Conservation (phyloP, 306 rosid species). For the Oemleria cerasiformis region DNA sequence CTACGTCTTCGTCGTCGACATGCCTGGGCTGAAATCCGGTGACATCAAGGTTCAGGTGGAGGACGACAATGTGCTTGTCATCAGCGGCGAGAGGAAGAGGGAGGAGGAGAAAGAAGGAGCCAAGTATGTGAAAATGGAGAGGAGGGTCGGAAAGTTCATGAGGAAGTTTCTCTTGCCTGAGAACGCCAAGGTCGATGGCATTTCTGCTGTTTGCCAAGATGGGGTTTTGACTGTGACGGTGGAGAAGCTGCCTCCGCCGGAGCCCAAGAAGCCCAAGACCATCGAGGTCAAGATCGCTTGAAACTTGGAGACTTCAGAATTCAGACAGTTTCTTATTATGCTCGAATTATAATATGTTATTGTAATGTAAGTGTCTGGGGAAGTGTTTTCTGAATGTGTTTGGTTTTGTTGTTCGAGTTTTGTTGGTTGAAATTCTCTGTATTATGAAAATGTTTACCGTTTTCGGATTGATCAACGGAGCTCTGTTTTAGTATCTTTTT, state of each 20-base stretch:
- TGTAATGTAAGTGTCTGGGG: too few species aligned
- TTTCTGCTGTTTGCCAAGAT: constrained; percentile 74
- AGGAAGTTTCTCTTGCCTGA: constrained; percentile 83
- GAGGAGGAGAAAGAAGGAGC: constrained; percentile 82
- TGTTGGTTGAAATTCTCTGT: neutral
- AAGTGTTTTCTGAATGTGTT: neutral
- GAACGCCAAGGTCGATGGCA: constrained; percentile 54
- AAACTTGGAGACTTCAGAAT: constrained; percentile 12
- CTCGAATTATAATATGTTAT: neutral
- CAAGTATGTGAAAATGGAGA: constrained; percentile 80
- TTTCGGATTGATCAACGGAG: neutral
- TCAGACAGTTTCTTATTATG: neutral
- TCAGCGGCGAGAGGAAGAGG: constrained; percentile 87
- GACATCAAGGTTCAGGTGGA: constrained; percentile 91
- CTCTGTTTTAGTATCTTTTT: neutral
- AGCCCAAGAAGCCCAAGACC: constrained; percentile 87
- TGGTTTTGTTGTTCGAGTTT: neutral
- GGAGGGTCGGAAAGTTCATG: constrained; percentile 83
- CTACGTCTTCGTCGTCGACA: constrained; percentile 70
- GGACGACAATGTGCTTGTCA: constrained; percentile 70
- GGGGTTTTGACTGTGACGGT: constrained; percentile 84
- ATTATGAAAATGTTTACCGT: neutral
- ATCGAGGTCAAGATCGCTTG: constrained; percentile 72
- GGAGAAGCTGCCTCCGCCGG: constrained; percentile 81
- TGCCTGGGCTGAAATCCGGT: constrained; percentile 88